phyloP scores from a whole-genome alignment of 805 yeast species.

The Metschnikowia borealis region DNA sequence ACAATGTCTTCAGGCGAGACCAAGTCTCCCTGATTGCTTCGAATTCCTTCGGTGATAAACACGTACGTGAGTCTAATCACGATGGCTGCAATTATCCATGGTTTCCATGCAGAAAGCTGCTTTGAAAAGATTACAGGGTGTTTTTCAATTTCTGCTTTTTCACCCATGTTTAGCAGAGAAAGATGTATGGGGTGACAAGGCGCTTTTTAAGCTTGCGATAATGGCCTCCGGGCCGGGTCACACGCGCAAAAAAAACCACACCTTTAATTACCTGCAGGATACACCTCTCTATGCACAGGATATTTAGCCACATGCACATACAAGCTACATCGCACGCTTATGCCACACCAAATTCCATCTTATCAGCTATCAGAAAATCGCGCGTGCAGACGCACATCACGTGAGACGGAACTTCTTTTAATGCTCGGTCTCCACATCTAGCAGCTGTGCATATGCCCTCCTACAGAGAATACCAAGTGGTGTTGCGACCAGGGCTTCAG shows the following conservation, averaged over 20 bases:
- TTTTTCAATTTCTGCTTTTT: neutral
- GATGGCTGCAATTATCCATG: too few species aligned
- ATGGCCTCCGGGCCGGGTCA: neutral
- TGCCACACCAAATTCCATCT: neutral
- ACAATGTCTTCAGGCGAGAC: slow-evolving; percentile 14
- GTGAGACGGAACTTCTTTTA: neutral
- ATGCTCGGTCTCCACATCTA: neutral
- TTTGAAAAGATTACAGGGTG: neutral
- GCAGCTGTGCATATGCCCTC: slow-evolving; percentile 1
- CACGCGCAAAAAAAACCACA: neutral
- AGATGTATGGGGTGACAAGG: neutral
- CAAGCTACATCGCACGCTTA: neutral
- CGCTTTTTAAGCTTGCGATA: neutral
- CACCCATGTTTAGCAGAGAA: neutral
- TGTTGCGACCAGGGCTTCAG: slow-evolving; percentile 4
- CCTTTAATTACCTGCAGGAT: too few species aligned
- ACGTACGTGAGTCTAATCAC: neutral
- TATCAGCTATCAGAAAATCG: neutral
- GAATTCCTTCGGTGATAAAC: neutral
- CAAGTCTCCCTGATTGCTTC: neutral
- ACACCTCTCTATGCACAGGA: too few species aligned
- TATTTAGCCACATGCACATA: neutral
- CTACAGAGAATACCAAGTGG: slow-evolving; percentile 12
- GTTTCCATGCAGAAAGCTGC: neutral
- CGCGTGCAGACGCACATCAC: neutral